These are phyloP conservation scores for Arthrobotrys iridis DNA, from an alignment of 2,329 filamentous ascomycete species.

Conservation along the genomic window DNA sequence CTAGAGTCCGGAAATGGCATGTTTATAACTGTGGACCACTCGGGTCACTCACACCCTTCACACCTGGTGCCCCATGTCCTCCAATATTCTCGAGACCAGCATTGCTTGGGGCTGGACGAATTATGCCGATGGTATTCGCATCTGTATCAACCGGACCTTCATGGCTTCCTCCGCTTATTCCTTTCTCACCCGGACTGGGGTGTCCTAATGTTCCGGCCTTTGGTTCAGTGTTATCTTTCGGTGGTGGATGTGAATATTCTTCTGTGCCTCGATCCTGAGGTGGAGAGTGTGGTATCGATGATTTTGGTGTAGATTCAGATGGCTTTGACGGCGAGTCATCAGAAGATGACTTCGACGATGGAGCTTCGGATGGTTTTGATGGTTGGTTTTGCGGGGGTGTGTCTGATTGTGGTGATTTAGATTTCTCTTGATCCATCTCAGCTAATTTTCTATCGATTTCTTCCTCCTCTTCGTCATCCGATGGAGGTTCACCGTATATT, in stretches of 20 bases:
- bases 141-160: conserved; percentile 48
- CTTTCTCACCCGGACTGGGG: conserved; percentile 43
- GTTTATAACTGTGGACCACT: conserved; percentile 24
- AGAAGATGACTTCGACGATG: conserved; percentile 13
- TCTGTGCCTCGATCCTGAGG: conserved; percentile 36
- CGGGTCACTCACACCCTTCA: conserved; percentile 42
- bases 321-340: background rate
- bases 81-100: conserved; percentile 32
- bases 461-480: conserved; percentile 73
- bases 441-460: conserved; percentile 50
- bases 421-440: conserved; percentile 29
- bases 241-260: conserved; percentile 36
- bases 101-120: conserved; percentile 34
- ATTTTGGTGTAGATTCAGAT: conserved; percentile 10
- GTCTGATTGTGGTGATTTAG: background rate
- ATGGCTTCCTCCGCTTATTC: conserved; percentile 40
- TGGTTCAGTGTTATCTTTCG: conserved; percentile 39
- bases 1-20: background rate
- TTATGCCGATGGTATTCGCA: conserved; percentile 20
- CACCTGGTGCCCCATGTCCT: conserved; percentile 39
- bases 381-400: background rate
- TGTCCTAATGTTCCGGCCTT: conserved; percentile 32
- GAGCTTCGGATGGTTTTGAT: background rate
- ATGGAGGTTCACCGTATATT: conserved; percentile 88
- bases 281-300: conserved; percentile 40